Evolutionary conservation across 2,329 filamentous ascomycete genomes (phyloP).

Genomic region (Trichoderma lentiforme): DNA sequence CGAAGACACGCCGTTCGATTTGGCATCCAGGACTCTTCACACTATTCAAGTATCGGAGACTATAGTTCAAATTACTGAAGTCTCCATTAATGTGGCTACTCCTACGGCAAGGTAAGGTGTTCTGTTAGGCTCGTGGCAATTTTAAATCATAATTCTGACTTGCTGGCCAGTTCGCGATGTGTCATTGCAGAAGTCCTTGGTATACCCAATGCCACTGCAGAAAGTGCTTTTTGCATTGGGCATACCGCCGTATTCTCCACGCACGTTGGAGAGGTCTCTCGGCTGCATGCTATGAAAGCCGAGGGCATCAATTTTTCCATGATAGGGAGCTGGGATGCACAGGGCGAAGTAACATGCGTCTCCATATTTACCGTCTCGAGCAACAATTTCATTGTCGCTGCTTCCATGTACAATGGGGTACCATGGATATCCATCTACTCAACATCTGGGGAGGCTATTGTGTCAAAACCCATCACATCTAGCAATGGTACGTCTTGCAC

Average conservation of each 20-base stretch:
- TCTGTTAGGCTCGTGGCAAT: neutral
- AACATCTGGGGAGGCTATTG: slow-evolving; percentile 25
- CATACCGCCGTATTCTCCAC: slow-evolving; percentile 43
- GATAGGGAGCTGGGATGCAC: slow-evolving; percentile 32
- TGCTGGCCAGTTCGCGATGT: slow-evolving; percentile 29
- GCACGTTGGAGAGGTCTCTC: slow-evolving; percentile 35
- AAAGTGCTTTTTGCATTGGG: slow-evolving; percentile 42
- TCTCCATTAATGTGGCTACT: slow-evolving; percentile 40
- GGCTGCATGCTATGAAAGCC: slow-evolving; percentile 39
- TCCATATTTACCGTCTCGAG: slow-evolving; percentile 30
- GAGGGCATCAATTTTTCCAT: slow-evolving; percentile 32
- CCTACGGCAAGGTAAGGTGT: slow-evolving; percentile 34
- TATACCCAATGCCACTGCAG: slow-evolving; percentile 30
- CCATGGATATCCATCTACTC: slow-evolving; percentile 36
- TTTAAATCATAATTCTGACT: neutral
- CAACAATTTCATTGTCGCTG: slow-evolving; percentile 32
- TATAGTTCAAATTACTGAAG: slow-evolving; percentile 55
- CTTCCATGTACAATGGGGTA: slow-evolving; percentile 31
- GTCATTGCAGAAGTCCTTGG: slow-evolving; percentile 33
- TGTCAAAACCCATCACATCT: slow-evolving; percentile 18
- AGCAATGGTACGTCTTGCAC: slow-evolving; percentile 14
- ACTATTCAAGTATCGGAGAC: slow-evolving; percentile 36
- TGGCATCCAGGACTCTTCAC: slow-evolving; percentile 50
- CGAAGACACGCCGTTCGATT: slow-evolving; percentile 47
- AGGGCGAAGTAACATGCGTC: slow-evolving; percentile 51